Percentiles rank a stretch among this genome's conserved stretches.
These are phyloP conservation scores for Cymbopogon flexuosus DNA, from an alignment of 202 grass and related monocot species.

Conservation along the genomic window DNA sequence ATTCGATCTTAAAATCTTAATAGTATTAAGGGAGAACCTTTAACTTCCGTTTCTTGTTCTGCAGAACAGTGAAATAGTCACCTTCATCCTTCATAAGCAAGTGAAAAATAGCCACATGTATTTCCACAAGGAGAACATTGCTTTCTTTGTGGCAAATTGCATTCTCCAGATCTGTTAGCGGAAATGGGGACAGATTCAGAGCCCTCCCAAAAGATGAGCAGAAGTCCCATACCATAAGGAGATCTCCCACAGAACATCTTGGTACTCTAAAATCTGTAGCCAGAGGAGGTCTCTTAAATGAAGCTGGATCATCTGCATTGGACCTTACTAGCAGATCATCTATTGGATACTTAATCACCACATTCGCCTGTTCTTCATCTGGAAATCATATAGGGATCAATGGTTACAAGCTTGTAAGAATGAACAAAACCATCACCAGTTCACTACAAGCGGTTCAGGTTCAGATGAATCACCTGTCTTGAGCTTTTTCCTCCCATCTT, in stretches of 20 bases:
- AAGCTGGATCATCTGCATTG: constrained; percentile 48
- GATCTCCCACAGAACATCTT: constrained; percentile 69
- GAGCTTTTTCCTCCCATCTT: constrained; percentile 34
- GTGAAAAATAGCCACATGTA: constrained; percentile 56
- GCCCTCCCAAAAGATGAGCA: constrained; percentile 63
- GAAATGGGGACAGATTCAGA: constrained; percentile 61
- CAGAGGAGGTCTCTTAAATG: constrained; percentile 57
- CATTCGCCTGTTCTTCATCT: constrained; percentile 31
- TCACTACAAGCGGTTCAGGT: constrained; percentile 3
- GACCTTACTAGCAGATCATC: constrained; percentile 61
- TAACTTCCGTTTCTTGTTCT: constrained; percentile 47
- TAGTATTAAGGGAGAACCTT: constrained; percentile 39
- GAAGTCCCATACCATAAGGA: constrained; percentile 83
- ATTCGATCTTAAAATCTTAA: neutral
- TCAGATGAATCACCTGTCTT: constrained; percentile 33
- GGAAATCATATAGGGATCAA: constrained; percentile 17
- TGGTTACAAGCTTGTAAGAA: constrained; percentile 18
- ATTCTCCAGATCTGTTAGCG: constrained; percentile 74
- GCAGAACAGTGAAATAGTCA: constrained; percentile 57
- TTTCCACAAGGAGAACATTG: constrained; percentile 62
- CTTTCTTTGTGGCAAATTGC: constrained; percentile 83
- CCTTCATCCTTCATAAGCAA: constrained; percentile 69
- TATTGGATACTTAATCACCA: constrained; percentile 59
- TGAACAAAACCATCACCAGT: neutral
- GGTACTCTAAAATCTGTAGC: constrained; percentile 67